Evolutionary conservation across 805 yeast species (phyloP).

Genomic region (Candida montana): DNA sequence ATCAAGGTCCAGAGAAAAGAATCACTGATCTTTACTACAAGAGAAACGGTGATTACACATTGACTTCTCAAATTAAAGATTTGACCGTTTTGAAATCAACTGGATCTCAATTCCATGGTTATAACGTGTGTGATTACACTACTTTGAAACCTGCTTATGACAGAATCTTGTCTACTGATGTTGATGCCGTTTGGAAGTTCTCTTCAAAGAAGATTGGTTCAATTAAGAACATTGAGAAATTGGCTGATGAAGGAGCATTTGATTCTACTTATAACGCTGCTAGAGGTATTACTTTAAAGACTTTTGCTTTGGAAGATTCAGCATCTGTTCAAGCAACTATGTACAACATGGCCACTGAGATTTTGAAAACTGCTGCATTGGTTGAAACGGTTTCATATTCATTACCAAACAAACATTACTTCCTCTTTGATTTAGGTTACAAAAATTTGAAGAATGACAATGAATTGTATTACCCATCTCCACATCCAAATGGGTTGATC

Average conservation of each 20-base stretch:
- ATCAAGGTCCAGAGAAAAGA: slow-evolving; percentile 81
- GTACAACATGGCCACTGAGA: slow-evolving; percentile 83
- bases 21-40: slow-evolving; percentile 47
- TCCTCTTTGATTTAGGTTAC: slow-evolving; percentile 77
- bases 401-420: slow-evolving; percentile 90
- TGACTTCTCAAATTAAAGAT: slow-evolving; percentile 70
- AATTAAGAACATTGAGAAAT: slow-evolving; percentile 42
- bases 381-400: slow-evolving; percentile 64
- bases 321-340: slow-evolving; percentile 96
- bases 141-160: slow-evolving; percentile 79
- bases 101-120: slow-evolving; percentile 89
- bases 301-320: slow-evolving; percentile 81
- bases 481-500: slow-evolving; percentile 92
- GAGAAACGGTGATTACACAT: slow-evolving; percentile 46
- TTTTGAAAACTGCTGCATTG: slow-evolving; percentile 51
- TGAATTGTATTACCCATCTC: slow-evolving; percentile 81
- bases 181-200: slow-evolving; percentile 69
- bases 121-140: slow-evolving; percentile 81
- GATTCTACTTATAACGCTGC: slow-evolving; percentile 61
- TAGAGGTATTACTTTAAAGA: slow-evolving; percentile 62
- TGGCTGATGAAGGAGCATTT: slow-evolving; percentile 58
- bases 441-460: slow-evolving; percentile 76
- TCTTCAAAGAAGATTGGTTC: slow-evolving; percentile 43
- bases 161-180: slow-evolving; percentile 83
- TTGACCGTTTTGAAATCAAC: slow-evolving; percentile 85